Evolutionary conservation across 2,329 filamentous ascomycete genomes (phyloP).

Genomic region (Parastagonospora avenae): DNA sequence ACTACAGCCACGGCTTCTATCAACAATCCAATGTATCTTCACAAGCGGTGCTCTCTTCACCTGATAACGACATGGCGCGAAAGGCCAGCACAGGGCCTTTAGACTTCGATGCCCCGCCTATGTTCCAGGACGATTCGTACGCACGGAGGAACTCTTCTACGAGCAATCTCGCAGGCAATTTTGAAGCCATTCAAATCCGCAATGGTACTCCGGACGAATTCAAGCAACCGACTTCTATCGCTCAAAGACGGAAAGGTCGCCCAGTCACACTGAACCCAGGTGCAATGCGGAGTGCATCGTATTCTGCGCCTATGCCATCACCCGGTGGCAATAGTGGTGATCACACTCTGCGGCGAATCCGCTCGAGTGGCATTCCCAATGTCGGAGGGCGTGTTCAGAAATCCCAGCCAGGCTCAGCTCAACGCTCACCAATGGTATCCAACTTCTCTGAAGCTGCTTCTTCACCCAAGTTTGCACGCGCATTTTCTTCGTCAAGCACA

Average conservation of each 20-base stretch:
- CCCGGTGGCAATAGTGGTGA: conserved; percentile 43
- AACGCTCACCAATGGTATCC: conserved; percentile 54
- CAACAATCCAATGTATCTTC: conserved; percentile 45
- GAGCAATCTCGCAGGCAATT: conserved; percentile 46
- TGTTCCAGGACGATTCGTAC: conserved; percentile 41
- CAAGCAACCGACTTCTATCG: conserved; percentile 49
- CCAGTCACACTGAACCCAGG: conserved; percentile 48
- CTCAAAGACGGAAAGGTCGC: conserved; percentile 48
- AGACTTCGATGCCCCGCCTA: conserved; percentile 37
- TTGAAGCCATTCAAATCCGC: conserved; percentile 47
- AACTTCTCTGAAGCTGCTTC: conserved; percentile 55
- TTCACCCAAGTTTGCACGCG: conserved; percentile 52
- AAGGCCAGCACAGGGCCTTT: conserved; percentile 37
- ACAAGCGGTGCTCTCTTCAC: conserved; percentile 42
- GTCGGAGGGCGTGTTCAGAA: conserved; percentile 55
- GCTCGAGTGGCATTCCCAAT: conserved; percentile 53
- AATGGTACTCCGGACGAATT: conserved; percentile 41
- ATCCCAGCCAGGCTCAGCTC: conserved; percentile 50
- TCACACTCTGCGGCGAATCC: conserved; percentile 53
- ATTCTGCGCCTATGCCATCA: conserved; percentile 48
- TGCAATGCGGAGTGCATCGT: conserved; percentile 50
- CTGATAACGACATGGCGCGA: conserved; percentile 32
- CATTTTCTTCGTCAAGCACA: conserved; percentile 45
- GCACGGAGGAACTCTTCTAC: conserved; percentile 47
- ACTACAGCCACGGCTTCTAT: conserved; percentile 28